Base-by-base conservation (phyloP, 192 early-diverging fungal genomes). In the Coemansia erecta region DNA sequence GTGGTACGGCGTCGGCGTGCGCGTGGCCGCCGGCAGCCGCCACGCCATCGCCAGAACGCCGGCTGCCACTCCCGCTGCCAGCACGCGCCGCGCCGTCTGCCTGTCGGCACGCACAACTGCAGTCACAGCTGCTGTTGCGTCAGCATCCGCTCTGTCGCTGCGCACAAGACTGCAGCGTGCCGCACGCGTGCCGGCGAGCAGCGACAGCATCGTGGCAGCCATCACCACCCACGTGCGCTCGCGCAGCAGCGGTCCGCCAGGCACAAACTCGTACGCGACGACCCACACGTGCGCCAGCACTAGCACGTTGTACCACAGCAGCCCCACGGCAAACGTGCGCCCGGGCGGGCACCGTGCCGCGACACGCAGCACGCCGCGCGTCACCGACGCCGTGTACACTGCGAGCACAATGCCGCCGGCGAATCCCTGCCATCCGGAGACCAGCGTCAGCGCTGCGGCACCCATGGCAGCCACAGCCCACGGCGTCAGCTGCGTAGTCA, bases 261-360 rank as follows among this genome's bases (percentile, higher is more conserved):
- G 90, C 19, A 92, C 90, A 80, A 92, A 92, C 50, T 83, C 90
- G 48, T 92, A 92, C 5, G 90, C 90, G 7, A 92, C 90, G 5
- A 86, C 84, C 89, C 89, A 92, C 7, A 90, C 87, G 48, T 90
- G 87, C 9, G 80, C 87, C 15, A 92, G 69, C 45, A 85, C 86
- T 21, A 92, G 66, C 9, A 89, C 55, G 65, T 88, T 90, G 66
- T 90, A 90, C 55, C 77, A 76, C 60, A 89, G 64, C 63, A 85
- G 83, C 8, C 80, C 72, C 15, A 82, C 69, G 4, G 84, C 66
- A 26, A 87, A 73, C 28, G 90, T 89, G 51, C 81, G 83, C 14
- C 87, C 88, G 2, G 89, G 86, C 24, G 84, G 82, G 47, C 84
- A 80, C 9, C 68, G 74, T 39, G 83, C 66, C 21, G 81, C 60